Conservation (phyloP, 2,329 filamentous ascomycete species). For the Ramularia endophylla region DNA sequence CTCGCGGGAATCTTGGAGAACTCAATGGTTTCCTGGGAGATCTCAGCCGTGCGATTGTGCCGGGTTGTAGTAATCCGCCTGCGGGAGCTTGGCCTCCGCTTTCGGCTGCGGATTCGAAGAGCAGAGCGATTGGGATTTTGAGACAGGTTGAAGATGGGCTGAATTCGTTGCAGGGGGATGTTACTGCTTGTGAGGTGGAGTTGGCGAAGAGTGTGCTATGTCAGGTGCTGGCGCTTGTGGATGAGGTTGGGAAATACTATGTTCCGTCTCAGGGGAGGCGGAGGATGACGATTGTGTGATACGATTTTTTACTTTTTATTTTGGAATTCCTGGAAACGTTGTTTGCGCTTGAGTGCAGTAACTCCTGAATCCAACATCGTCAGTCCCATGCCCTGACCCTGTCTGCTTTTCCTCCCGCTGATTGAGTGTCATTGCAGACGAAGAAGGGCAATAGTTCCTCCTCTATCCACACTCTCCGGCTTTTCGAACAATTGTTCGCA, state of each 20-base stretch:
- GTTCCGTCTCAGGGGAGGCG: too few species aligned
- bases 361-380: too few species aligned
- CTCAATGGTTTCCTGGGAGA: constrained; percentile 12
- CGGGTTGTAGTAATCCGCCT: constrained; percentile 8
- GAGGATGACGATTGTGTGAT: too few species aligned
- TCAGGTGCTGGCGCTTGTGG: constrained; percentile 8
- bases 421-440: too few species aligned
- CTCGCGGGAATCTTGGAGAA: constrained; percentile 9
- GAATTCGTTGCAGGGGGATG: constrained; percentile 8
- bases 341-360: too few species aligned
- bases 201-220: constrained; percentile 9
- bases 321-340: too few species aligned
- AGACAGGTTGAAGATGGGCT: constrained; percentile 8
- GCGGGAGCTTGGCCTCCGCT: constrained; percentile 8
- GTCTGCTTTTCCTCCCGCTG: too few species aligned
- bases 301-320: too few species aligned
- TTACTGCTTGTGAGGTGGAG: constrained; percentile 6
- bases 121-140: constrained; percentile 11
- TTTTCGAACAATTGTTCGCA: too few species aligned
- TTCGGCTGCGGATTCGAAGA: constrained; percentile 7
- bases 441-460: too few species aligned
- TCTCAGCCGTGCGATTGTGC: constrained; percentile 7
- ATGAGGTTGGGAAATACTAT: constrained; percentile 8
- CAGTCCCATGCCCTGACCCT: too few species aligned
- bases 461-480: too few species aligned